Conservation (phyloP, 2,329 filamentous ascomycete species). For the Pseudogymnoascus sp. region DNA sequence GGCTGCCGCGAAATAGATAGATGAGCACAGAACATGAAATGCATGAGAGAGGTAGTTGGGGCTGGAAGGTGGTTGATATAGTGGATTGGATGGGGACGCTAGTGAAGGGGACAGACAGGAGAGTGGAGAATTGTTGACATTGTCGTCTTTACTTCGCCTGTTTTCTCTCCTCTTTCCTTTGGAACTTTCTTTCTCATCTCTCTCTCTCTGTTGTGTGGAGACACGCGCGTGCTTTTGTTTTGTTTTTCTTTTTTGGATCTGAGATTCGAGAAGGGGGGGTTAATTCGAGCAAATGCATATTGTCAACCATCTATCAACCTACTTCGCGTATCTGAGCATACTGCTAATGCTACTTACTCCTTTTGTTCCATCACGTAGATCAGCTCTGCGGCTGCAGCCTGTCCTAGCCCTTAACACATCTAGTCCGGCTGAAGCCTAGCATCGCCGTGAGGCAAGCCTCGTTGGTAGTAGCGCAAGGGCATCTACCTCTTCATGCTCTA, state of each 20-base stretch:
- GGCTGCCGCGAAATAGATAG: conserved; percentile 63
- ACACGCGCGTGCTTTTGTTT: background rate
- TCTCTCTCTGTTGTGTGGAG: background rate
- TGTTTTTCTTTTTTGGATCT: background rate
- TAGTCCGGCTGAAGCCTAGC: too few relatives aligned
- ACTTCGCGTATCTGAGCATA: background rate
- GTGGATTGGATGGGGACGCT: background rate
- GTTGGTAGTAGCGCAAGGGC: too few relatives aligned
- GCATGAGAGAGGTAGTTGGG: background rate
- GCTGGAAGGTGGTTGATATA: background rate
- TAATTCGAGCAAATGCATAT: conserved; percentile 4
- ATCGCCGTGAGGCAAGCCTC: too few relatives aligned
- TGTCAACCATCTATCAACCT: background rate
- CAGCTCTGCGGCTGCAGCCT: too few relatives aligned
- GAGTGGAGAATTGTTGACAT: background rate
- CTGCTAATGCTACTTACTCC: too few relatives aligned
- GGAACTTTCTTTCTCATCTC: background rate
- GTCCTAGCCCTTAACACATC: too few relatives aligned
- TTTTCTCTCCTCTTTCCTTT: background rate
- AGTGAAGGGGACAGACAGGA: background rate
- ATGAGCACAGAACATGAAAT: background rate
- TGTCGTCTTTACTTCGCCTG: background rate
- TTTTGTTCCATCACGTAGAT: too few relatives aligned
- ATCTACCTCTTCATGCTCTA: too few relatives aligned
- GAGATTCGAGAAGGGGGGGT: conserved; percentile 1